Base-by-base conservation (phyloP, 73 alveolate species). In the Strombidium stylifer region DNA sequence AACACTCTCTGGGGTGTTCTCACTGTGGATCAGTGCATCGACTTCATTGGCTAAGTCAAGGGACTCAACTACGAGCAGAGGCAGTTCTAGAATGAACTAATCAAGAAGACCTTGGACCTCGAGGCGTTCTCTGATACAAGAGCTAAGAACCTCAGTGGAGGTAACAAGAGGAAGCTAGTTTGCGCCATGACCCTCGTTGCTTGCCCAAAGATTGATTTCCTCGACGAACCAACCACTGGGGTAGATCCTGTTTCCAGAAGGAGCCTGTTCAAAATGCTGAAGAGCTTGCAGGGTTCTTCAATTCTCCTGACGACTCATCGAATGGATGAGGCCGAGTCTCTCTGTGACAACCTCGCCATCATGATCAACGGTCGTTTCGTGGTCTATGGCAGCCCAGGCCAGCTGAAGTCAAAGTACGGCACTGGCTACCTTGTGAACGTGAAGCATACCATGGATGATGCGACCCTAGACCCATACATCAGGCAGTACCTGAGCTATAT, bases 311-410 rank as follows among this genome's bases (percentile, higher is more conserved):
- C 98, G 16, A 93, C 98, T 27, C 98, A 93, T 64, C 81, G 93
- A 70, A 93, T 93, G 98, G 98, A 93, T 72, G 98, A 93, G 49
- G 98, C 98, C 32, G 98, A 93, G 67, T 81, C 85, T 7, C 83
- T 93, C 14, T 86, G 98, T 52, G 97, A 90, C 62, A 72, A 86
- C 57, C 85, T 93, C 14, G 96, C 93, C 27, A 88, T 93, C 19
- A 81, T 93, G 69, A 84, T 88, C 41, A 84, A 90, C 73, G 98
- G 98, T 34, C 53, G 84, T 83, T 47, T 93, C 24, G 82, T 79
- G 32, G 90, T 97, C 57, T 49, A 75, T 44, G 97, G 98, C 20
- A 69, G 84, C 40, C 98, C 95, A 58, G 69, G 82, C 53, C 85
- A 86, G 50, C 81, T 93, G 30, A 93, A 87, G 85, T 52, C 61